Base-by-base conservation (phyloP, 805 yeast species). In the Metschnikowia drakensbergensis region DNA sequence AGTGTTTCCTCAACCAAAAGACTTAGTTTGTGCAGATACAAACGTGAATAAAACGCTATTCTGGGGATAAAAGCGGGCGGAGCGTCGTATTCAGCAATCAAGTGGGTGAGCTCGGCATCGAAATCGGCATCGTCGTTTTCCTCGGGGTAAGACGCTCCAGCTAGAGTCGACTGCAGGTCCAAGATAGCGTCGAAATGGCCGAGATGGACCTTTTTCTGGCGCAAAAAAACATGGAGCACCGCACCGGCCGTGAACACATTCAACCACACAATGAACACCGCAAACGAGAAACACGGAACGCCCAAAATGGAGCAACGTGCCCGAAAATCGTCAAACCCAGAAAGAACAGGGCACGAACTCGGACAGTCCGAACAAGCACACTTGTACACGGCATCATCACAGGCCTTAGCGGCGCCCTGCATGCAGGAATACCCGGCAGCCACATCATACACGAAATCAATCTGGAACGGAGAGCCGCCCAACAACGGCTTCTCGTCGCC, bases 401-500 rank as follows among this genome's bases (percentile, higher is more conserved):
- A 92, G 10, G 72, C 59, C 35, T 58, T 60, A 55, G 77, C 60
- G 1, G 51, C 53, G 57, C 76, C 65, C 35, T 54, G 26, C 46
- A 66, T 50, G 45, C 67, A 55, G 7, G 34, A 33, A 30, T 67
- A 50, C 1, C 62, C 43, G 8, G 52, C 44, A 10, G 57, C 49
- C 3, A 53, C 6, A 1, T 70, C 69, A 69, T 81, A 88, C 3
- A 72, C 67, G 64, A 82, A 90, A 62, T 90, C 85, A 52, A 92
- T 91, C 64, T 92, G 98, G 63, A 92, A 89, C 0, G 97, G 97
- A 0, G 96, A 88, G 0, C 99, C 99, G 0, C 98, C 97, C 3
- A 92, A 72, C 58, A 88, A 56, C 0, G 98, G 98, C 64, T 92
- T 91, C 58, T 89, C 95, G 63, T 92, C 98, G 9, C 98, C 98